These are phyloP conservation scores for Vanrija pseudolonga DNA, from an alignment of 1,284 basidiomycete species.

Conservation along the genomic window DNA sequence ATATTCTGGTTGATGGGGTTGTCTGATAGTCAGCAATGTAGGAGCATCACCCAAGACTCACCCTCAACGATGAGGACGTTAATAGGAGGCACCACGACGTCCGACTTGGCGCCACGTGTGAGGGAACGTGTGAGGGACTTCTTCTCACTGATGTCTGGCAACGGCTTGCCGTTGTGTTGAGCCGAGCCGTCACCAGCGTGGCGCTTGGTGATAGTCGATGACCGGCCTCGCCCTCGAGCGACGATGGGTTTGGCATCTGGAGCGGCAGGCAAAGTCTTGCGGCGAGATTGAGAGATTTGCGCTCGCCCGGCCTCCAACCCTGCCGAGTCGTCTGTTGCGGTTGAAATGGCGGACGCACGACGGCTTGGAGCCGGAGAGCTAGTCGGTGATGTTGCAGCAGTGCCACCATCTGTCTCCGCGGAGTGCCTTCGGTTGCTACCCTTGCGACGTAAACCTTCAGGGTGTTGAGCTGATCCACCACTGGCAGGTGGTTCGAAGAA, in stretches of 20 bases:
- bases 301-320: slow-evolving; percentile 4
- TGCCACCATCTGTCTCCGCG: slow-evolving; percentile 7
- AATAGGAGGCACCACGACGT: slow-evolving; percentile 79
- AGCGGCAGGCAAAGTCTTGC: slow-evolving; percentile 27
- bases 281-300: slow-evolving; percentile 8
- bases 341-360: slow-evolving; percentile 25
- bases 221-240: slow-evolving; percentile 33
- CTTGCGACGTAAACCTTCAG: slow-evolving; percentile 8
- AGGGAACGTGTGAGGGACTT: neutral
- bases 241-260: slow-evolving; percentile 27
- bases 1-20: slow-evolving; percentile 99
- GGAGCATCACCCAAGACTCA: slow-evolving; percentile 45
- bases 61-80: slow-evolving; percentile 95
- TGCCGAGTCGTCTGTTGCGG: slow-evolving; percentile 6
- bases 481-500: slow-evolving; percentile 75
- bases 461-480: slow-evolving; percentile 1
- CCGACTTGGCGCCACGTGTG: slow-evolving; percentile 14
- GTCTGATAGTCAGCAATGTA: slow-evolving; percentile 56
- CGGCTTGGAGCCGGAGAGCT: slow-evolving; percentile 21
- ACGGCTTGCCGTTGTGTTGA: neutral
- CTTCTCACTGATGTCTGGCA: slow-evolving; percentile 3
- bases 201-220: slow-evolving; percentile 11
- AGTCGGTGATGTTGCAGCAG: slow-evolving; percentile 8
- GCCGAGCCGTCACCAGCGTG: neutral
- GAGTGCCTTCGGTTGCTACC: slow-evolving; percentile 23